Evolutionary conservation across 2,329 filamentous ascomycete species (phyloP), one percentile per base, ranked within the genome.

Genomic region (Taxawa tesnikishii): DNA sequence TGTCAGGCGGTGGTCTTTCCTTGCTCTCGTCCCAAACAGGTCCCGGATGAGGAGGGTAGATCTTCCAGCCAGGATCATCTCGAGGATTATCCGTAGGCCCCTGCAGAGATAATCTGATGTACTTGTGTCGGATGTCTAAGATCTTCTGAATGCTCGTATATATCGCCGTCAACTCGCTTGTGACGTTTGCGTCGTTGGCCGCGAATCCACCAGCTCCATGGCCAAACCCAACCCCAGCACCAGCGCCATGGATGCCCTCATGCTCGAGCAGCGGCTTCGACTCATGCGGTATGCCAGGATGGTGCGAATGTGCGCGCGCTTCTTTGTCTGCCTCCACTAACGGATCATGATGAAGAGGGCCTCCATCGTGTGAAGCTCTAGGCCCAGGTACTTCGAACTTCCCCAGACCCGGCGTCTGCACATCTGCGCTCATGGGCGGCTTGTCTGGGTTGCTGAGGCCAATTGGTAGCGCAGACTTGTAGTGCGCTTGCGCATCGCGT

Each of bases 31-130:
- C 43, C 88, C 90, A 96, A 3, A 83, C 83, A 11, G 90, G 90
- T 47, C 92, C 83, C 5, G 88, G 90, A 4, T 87, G 87, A 10
- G 83, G 75, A 7, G 90, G 90, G 48, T 96, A 96, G 27, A 98
- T 83, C 33, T 71, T 68, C 88, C 88, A 98, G 30, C 67, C 70
- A 1, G 77, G 69, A 12, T 80, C 73, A 51, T 96, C 85, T 46
- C 84, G 84, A 1, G 90, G 90, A 44, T 96, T 94, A 51, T 94
- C 83, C 9, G 73, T 70, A 6, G 78, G 70, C 7, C 80, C 72
- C 51, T 98, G 90, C 13, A 87, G 63, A 0, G 90, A 96, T 11
- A 94, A 59, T 1, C 73, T 65, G 32, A 96, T 83, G 56, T 96
- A 98, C 48, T 84, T 92, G 53, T 85, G 78, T 38, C 90, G 75